Conservation (phyloP, 805 yeast species). For the Candida odintsovae region DNA sequence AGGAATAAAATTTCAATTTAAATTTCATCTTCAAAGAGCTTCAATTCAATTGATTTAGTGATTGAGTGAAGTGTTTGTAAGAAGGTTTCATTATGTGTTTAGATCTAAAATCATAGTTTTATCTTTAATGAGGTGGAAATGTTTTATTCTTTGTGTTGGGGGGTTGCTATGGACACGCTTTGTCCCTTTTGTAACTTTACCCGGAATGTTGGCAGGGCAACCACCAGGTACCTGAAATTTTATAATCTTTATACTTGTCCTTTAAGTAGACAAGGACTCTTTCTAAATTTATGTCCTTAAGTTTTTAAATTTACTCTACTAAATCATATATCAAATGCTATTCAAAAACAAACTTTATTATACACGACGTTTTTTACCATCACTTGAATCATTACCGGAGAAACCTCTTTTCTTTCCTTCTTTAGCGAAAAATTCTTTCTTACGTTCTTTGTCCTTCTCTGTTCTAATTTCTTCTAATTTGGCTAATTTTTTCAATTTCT, state of each 20-base stretch:
- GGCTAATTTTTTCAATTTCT: constrained; percentile 69
- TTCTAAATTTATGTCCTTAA: too few relatives aligned
- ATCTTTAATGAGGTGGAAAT: too few relatives aligned
- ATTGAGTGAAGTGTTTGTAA: too few relatives aligned
- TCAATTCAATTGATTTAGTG: too few relatives aligned
- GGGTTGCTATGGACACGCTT: neutral
- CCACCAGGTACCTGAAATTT: too few relatives aligned
- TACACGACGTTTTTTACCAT: constrained; percentile 25
- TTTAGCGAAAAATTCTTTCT: constrained; percentile 77
- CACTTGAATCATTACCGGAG: constrained; percentile 23
- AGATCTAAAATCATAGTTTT: too few relatives aligned
- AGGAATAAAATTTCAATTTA: neutral
- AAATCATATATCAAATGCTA: neutral
- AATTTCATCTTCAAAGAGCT: too few relatives aligned
- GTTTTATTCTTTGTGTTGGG: too few relatives aligned
- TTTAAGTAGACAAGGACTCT: too few relatives aligned
- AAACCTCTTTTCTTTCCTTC: constrained; percentile 60
- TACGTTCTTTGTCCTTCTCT: constrained; percentile 77
- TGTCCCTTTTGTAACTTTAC: too few relatives aligned
- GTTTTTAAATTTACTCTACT: too few relatives aligned
- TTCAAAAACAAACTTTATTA: constrained; percentile 1
- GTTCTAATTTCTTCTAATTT: constrained; percentile 62
- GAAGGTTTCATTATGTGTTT: neutral
- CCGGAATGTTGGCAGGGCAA: neutral
- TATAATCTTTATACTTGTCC: too few relatives aligned